These are phyloP conservation scores for Rachicladosporium sp. DNA, from an alignment of 2,329 filamentous ascomycete species.

Conservation along the genomic window DNA sequence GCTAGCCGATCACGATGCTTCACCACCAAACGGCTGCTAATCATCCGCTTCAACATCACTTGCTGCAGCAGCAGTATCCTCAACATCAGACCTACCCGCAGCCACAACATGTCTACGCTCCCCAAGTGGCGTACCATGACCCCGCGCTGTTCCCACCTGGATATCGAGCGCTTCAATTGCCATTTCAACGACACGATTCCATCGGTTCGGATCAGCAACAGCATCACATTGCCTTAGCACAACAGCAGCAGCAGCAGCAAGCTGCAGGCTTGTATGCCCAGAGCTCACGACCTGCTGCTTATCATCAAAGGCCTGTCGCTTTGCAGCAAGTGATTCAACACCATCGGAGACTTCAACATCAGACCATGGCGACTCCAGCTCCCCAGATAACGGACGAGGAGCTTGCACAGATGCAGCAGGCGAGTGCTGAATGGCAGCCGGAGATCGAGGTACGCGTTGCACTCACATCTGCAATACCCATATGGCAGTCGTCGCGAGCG, in stretches of 20 bases:
- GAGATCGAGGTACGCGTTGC: constrained; percentile 37
- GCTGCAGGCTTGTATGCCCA: constrained; percentile 6
- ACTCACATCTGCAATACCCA: constrained; percentile 7
- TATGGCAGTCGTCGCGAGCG: not conserved
- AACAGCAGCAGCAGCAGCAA: constrained; percentile 6
- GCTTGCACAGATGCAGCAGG: constrained; percentile 48
- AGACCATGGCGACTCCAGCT: constrained; percentile 20
- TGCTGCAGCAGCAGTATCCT: not conserved
- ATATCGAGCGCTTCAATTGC: constrained; percentile 27
- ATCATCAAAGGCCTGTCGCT: not conserved
- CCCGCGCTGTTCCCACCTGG: constrained; percentile 25
- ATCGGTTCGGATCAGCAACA: constrained; percentile 3
- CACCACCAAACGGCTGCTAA: no score
- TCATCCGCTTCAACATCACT: not conserved
- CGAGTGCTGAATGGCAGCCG: constrained; percentile 49
- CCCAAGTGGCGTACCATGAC: constrained; percentile 17
- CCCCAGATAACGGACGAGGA: constrained; percentile 37
- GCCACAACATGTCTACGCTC: constrained; percentile 7
- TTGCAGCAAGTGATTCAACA: constrained; percentile 3
- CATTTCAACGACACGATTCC: constrained; percentile 24
- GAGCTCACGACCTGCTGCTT: constrained; percentile 3
- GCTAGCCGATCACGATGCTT: no score
- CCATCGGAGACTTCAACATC: constrained; percentile 11
- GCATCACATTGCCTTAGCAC: constrained; percentile 3
- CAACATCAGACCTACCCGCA: constrained; percentile 1